These are phyloP conservation scores for Cercospora zeae-maydis DNA, from an alignment of 2,329 filamentous ascomycete genomes.

Conservation along the genomic window DNA sequence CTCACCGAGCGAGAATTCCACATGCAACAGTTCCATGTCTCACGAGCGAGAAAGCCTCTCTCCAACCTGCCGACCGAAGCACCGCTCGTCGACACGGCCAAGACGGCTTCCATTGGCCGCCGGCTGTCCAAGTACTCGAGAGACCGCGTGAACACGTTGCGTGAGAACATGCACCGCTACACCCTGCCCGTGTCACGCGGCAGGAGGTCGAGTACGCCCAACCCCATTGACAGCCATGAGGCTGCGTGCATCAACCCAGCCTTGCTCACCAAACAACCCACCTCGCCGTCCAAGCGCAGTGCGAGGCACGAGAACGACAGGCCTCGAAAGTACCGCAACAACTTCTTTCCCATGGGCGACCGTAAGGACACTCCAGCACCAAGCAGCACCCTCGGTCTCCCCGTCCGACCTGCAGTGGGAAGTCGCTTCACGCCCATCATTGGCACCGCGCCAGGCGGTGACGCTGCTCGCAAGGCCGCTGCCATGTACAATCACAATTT, in stretches of 20 bases:
- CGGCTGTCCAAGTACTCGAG: slow-evolving; percentile 18
- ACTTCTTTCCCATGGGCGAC: slow-evolving; percentile 22
- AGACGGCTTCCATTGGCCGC: slow-evolving; percentile 17
- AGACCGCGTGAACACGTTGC: slow-evolving; percentile 19
- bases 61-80: not conserved
- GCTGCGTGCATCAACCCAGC: slow-evolving; percentile 12
- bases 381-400: slow-evolving; percentile 19
- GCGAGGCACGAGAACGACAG: slow-evolving; percentile 28
- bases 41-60: slow-evolving; percentile 13
- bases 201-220: slow-evolving; percentile 30
- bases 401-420: slow-evolving; percentile 21
- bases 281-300: slow-evolving; percentile 34
- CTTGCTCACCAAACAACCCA: slow-evolving; percentile 17
- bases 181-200: slow-evolving; percentile 20
- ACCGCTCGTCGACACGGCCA: not conserved
- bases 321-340: slow-evolving; percentile 29
- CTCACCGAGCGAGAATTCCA: slow-evolving; percentile 5
- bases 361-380: slow-evolving; percentile 37
- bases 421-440: slow-evolving; percentile 15
- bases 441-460: slow-evolving; percentile 28
- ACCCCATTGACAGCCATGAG: slow-evolving; percentile 15
- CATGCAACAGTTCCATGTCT: not conserved
- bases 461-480: slow-evolving; percentile 33
- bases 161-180: slow-evolving; percentile 20
- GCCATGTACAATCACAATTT: slow-evolving; percentile 25